A percentile compares a stretch with the other conserved stretches of the same genome.
Conservation (phyloP, 2,329 filamentous ascomycete genomes). For the Boeremia lycopersici region DNA sequence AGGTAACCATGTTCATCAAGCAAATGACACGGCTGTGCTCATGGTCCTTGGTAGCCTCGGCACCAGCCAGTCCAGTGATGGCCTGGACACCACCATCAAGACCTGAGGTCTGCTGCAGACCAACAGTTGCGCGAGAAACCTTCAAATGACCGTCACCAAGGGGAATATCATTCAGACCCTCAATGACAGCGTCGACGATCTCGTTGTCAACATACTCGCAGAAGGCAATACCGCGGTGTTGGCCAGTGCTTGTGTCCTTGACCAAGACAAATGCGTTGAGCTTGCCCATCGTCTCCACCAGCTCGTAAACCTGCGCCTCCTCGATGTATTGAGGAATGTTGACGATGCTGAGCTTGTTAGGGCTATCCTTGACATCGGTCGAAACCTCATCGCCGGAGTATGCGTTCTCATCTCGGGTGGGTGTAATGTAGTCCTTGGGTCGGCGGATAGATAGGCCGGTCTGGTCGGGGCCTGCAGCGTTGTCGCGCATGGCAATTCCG, state of each 20-base stretch:
- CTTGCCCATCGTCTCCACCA: constrained; percentile 88
- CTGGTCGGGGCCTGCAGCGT: constrained; percentile 56
- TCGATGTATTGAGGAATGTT: constrained; percentile 87
- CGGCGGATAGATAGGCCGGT: constrained; percentile 76
- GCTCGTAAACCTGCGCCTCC: constrained; percentile 89
- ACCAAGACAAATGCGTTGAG: constrained; percentile 91
- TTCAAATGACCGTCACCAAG: constrained; percentile 85
- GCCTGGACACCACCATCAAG: constrained; percentile 96
- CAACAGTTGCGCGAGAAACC: constrained; percentile 88
- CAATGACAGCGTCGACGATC: constrained; percentile 82
- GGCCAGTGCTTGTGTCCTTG: constrained; percentile 82
- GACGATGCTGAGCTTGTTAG: constrained; percentile 92
- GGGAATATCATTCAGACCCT: constrained; percentile 91
- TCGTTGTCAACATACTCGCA: constrained; percentile 86
- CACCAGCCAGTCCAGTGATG: constrained; percentile 96
- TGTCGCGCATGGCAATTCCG: constrained; percentile 80
- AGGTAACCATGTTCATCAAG: constrained; percentile 97
- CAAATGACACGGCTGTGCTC: constrained; percentile 86
- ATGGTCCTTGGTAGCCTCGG: constrained; percentile 72
- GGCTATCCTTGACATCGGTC: constrained; percentile 83
- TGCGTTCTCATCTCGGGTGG: constrained; percentile 66
- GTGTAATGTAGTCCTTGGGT: constrained; percentile 97
- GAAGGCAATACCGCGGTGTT: constrained; percentile 93
- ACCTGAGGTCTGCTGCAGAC: constrained; percentile 88
- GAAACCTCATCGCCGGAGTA: constrained; percentile 80